Evolutionary conservation across 257 asterid species (phyloP).

Genomic region (Ocimum tenuiflorum): DNA sequence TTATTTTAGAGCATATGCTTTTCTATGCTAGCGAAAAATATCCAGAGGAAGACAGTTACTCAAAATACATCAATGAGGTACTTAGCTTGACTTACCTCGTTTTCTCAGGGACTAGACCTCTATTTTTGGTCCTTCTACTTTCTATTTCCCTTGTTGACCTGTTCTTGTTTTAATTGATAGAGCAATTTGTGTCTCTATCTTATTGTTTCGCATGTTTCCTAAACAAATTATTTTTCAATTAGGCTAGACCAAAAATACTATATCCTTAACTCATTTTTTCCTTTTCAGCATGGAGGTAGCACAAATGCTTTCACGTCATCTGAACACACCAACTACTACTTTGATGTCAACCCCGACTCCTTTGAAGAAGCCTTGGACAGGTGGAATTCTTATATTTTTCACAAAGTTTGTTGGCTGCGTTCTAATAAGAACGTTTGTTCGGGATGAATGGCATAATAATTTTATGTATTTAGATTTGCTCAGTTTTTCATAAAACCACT

Average conservation of each 20-base stretch:
- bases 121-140: background rate
- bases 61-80: slow-evolving; percentile 85
- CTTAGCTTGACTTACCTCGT: slow-evolving; percentile 10
- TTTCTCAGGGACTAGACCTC: background rate
- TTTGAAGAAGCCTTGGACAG: slow-evolving; percentile 96
- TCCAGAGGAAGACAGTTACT: slow-evolving; percentile 90
- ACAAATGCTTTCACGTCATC: slow-evolving; percentile 91
- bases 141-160: too few relatives aligned
- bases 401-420: background rate
- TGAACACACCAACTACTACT: slow-evolving; percentile 76
- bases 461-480: slow-evolving; percentile 53
- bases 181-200: background rate
- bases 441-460: slow-evolving; percentile 6
- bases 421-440: background rate
- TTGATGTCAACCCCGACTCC: slow-evolving; percentile 80
- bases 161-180: background rate
- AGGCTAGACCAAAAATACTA: slow-evolving; percentile 3
- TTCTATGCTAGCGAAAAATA: slow-evolving; percentile 97
- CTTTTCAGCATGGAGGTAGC: slow-evolving; percentile 84
- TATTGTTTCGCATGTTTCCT: background rate
- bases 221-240: background rate
- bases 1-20: slow-evolving; percentile 82
- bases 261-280: slow-evolving; percentile 1
- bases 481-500: slow-evolving; percentile 92
- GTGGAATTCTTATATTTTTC: slow-evolving; percentile 26